Conservation (phyloP, 257 asterid genomes). For the Rauvolfia tetraphylla region DNA sequence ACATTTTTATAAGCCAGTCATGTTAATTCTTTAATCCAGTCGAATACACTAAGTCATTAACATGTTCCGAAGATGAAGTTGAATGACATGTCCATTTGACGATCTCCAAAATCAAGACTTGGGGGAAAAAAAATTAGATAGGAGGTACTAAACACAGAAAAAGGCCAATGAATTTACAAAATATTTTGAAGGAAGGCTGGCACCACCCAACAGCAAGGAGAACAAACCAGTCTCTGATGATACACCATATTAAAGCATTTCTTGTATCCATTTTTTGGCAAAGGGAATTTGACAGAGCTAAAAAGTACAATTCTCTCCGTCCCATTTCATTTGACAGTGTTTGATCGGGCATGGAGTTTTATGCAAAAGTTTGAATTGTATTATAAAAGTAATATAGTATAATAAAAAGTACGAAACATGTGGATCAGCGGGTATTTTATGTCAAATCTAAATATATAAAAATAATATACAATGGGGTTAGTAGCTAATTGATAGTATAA, state of each 20-base stretch:
- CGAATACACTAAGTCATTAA: too few species aligned
- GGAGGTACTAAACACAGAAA: neutral
- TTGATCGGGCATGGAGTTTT: too few species aligned
- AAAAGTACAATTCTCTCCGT: too few species aligned
- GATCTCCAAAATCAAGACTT: neutral
- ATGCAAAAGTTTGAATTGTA: too few species aligned
- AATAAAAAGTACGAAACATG: too few species aligned
- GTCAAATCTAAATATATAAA: too few species aligned
- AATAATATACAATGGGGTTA: too few species aligned
- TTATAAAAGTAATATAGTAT: too few species aligned
- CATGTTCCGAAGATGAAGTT: conserved; percentile 1
- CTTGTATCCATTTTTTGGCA: neutral
- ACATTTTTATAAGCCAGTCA: neutral
- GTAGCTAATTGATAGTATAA: too few species aligned
- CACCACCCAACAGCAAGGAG: neutral
- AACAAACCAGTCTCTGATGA: neutral
- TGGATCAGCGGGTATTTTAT: too few species aligned
- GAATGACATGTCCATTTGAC: neutral
- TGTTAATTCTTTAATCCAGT: neutral
- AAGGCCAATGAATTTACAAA: neutral
- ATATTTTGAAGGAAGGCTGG: neutral
- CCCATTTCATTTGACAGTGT: too few species aligned
- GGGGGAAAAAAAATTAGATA: neutral
- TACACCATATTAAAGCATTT: neutral
- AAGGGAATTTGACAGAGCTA: too few species aligned